Conservation (phyloP, 352 stramenopile genomes). For the Phytophthora boehmeriae region DNA sequence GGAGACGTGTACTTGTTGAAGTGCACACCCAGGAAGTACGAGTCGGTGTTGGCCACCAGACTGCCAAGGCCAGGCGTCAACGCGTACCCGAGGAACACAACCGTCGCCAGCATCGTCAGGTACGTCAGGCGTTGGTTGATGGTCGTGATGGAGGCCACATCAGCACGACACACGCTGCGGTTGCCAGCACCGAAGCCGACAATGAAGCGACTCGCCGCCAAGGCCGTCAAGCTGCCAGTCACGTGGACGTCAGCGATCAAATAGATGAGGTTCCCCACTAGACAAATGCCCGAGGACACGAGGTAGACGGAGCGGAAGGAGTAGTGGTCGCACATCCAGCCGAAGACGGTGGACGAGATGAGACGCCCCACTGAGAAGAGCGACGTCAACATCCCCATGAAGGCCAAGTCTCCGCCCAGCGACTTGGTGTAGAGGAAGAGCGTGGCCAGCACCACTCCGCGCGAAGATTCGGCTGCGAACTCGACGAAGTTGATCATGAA, state of each 20-base stretch:
- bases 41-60: conserved; percentile 59
- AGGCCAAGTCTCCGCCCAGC: conserved; percentile 67
- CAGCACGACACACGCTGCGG: conserved; percentile 71
- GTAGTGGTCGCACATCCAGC: conserved; percentile 83
- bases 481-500: conserved; percentile 83
- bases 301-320: conserved; percentile 81
- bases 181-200: conserved; percentile 79
- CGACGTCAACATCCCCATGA: conserved; percentile 79
- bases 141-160: conserved; percentile 69
- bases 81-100: conserved; percentile 76
- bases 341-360: conserved; percentile 79
- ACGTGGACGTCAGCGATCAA: conserved; percentile 65
- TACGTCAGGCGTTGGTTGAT: conserved; percentile 75
- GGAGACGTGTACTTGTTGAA: conserved; percentile 76
- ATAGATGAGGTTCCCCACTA: conserved; percentile 74
- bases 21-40: conserved; percentile 56
- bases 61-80: conserved; percentile 69
- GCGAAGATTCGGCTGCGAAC: conserved; percentile 76
- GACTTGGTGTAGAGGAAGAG: conserved; percentile 84
- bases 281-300: conserved; percentile 66
- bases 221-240: conserved; percentile 50
- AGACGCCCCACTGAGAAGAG: conserved; percentile 74
- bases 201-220: conserved; percentile 66
- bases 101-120: conserved; percentile 66
- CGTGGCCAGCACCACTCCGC: conserved; percentile 73